phyloP scores from a whole-genome alignment of 768 basidiomycete genomes.

The Melanogaster broomeanus region DNA sequence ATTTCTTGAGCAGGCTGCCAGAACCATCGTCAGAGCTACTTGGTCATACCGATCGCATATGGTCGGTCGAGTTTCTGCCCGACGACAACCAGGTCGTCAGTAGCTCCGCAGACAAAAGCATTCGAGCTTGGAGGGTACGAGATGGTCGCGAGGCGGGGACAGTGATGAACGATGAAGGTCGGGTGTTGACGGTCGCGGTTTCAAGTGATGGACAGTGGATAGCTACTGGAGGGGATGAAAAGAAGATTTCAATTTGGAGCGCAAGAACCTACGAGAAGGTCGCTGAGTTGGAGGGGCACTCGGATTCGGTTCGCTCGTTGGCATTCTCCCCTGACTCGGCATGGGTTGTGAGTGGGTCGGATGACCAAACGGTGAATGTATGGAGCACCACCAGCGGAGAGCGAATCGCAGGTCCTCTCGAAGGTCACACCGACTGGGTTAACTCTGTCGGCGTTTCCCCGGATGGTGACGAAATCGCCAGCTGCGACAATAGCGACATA shows the following conservation, averaged over 20 bases:
- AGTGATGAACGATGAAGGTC: constrained; percentile 4
- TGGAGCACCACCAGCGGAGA: constrained; percentile 15
- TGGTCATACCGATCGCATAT: too few species aligned
- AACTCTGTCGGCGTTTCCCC: constrained; percentile 24
- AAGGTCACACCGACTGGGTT: constrained; percentile 13
- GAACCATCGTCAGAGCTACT: too few species aligned
- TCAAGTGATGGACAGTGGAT: constrained; percentile 15
- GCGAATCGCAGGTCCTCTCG: constrained; percentile 5
- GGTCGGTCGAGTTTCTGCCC: not conserved
- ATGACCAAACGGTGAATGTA: constrained; percentile 16
- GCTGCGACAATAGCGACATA: constrained; percentile 16
- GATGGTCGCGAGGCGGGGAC: too few species aligned
- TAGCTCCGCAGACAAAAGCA: not conserved
- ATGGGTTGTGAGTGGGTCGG: too few species aligned
- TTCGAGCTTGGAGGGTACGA: too few species aligned
- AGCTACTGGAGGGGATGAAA: constrained; percentile 17
- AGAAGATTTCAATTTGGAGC: constrained; percentile 10
- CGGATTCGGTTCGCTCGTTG: constrained; percentile 6
- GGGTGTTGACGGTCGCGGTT: constrained; percentile 1
- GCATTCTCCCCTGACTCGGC: too few species aligned
- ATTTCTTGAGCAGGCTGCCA: not conserved
- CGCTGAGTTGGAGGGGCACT: constrained; percentile 5
- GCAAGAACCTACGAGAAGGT: not conserved
- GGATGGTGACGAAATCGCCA: constrained; percentile 15
- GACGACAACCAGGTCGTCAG: not conserved